Conservation (phyloP, 768 basidiomycete species). For the Rubroboletus satanas region DNA sequence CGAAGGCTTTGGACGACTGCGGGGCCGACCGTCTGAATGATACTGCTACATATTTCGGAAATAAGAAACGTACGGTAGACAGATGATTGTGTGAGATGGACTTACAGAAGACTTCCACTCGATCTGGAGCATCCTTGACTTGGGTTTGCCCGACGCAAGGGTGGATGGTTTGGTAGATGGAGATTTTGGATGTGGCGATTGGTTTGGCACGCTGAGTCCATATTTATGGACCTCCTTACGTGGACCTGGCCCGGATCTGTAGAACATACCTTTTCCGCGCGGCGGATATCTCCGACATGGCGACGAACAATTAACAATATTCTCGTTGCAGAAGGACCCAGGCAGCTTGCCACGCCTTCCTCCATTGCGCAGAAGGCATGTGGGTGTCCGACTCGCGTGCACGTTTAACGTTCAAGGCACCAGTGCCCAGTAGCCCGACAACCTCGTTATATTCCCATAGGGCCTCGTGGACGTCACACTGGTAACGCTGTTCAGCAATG, state of each 20-base stretch:
- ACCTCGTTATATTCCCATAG: conserved; percentile 16
- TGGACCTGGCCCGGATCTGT: neutral
- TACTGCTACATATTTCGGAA: conserved; percentile 24
- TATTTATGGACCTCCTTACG: conserved; percentile 25
- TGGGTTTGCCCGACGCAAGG: neutral
- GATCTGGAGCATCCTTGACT: conserved; percentile 25
- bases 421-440: neutral
- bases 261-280: conserved; percentile 15
- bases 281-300: conserved; percentile 16
- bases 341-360: conserved; percentile 6
- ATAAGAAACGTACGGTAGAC: neutral
- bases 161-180: conserved; percentile 8
- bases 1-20: conserved; percentile 49
- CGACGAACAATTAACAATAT: neutral
- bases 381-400: neutral
- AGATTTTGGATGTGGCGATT: conserved; percentile 10
- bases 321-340: neutral
- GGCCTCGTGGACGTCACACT: conserved; percentile 14
- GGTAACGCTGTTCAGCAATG: conserved; percentile 6
- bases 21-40: conserved; percentile 37
- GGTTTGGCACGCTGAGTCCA: neutral
- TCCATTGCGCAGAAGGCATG: conserved; percentile 1
- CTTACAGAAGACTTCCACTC: conserved; percentile 35
- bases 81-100: conserved; percentile 1
- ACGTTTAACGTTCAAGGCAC: conserved; percentile 9